Conservation (phyloP, 139 green algal species). For the Tetraselmis striata region DNA sequence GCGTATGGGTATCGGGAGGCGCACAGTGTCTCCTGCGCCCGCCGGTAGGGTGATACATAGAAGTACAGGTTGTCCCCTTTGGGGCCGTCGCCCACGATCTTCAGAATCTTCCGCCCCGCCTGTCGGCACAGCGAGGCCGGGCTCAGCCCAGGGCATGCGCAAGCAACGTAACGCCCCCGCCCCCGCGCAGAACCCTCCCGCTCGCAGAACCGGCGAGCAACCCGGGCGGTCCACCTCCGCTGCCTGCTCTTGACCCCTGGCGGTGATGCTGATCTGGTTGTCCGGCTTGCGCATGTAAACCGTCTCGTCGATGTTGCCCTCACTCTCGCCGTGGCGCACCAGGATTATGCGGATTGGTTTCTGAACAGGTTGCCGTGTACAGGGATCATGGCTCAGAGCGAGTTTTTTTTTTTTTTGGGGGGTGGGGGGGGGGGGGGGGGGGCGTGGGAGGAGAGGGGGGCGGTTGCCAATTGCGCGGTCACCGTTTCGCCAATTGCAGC, state of each 20-base stretch:
- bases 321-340: conserved; percentile 33
- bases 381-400: no score
- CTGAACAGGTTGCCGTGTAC: background rate
- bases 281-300: conserved; percentile 35
- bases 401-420: no score
- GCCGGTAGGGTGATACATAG: conserved; percentile 22
- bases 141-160: no score
- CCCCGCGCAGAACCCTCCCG: no score
- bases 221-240: background rate
- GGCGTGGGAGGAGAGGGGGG: no score
- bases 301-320: conserved; percentile 38
- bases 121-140: no score
- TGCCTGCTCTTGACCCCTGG: conserved; percentile 18
- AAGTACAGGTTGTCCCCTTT: conserved; percentile 15
- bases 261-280: conserved; percentile 33
- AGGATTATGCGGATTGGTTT: conserved; percentile 32
- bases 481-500: no score
- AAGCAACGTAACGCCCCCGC: no score
- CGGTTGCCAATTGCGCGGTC: no score
- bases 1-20: no score
- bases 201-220: no score
- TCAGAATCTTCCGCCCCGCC: conserved; percentile 9
- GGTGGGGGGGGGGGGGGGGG: no score
- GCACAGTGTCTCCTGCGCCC: conserved; percentile 22
- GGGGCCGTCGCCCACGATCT: conserved; percentile 2